A percentile compares a stretch with the other conserved stretches of the same genome.
phyloP scores from a whole-genome alignment of 495 filamentous ascomycete genomes.

The Talaromyces wortmannii region DNA sequence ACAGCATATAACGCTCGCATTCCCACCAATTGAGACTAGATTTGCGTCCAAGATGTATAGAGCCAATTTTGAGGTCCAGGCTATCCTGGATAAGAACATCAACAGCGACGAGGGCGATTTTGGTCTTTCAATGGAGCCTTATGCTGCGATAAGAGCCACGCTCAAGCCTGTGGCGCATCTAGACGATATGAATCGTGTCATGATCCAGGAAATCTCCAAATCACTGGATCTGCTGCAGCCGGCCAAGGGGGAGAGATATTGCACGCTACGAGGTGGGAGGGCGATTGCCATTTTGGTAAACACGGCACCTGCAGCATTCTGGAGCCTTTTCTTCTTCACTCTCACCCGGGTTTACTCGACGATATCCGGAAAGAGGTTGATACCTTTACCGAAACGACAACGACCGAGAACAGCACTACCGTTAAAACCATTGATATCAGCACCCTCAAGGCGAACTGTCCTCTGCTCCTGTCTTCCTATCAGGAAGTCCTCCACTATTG shows the following conservation, averaged over 20 bases:
- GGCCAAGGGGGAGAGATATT: slow-evolving; percentile 12
- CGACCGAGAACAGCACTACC: background rate
- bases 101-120: slow-evolving; percentile 21
- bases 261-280: slow-evolving; percentile 25
- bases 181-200: slow-evolving; percentile 27
- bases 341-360: slow-evolving; percentile 18
- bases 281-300: slow-evolving; percentile 24
- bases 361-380: slow-evolving; percentile 15
- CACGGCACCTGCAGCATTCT: slow-evolving; percentile 27
- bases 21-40: slow-evolving; percentile 31
- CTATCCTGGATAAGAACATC: slow-evolving; percentile 16
- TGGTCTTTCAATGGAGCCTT: slow-evolving; percentile 22
- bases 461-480: slow-evolving; percentile 14
- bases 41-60: slow-evolving; percentile 22
- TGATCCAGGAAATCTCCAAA: slow-evolving; percentile 15
- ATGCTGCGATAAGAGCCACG: slow-evolving; percentile 19
- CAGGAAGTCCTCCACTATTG: slow-evolving; percentile 13
- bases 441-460: slow-evolving; percentile 15
- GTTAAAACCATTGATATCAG: slow-evolving; percentile 14
- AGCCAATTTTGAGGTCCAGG: slow-evolving; percentile 15
- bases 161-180: slow-evolving; percentile 22
- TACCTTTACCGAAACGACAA: background rate
- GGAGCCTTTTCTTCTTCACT: slow-evolving; percentile 23
- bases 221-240: background rate
- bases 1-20: slow-evolving; percentile 27